Conservation (phyloP, 108 stramenopile species). For the Fragilariopsis cylindrus region DNA sequence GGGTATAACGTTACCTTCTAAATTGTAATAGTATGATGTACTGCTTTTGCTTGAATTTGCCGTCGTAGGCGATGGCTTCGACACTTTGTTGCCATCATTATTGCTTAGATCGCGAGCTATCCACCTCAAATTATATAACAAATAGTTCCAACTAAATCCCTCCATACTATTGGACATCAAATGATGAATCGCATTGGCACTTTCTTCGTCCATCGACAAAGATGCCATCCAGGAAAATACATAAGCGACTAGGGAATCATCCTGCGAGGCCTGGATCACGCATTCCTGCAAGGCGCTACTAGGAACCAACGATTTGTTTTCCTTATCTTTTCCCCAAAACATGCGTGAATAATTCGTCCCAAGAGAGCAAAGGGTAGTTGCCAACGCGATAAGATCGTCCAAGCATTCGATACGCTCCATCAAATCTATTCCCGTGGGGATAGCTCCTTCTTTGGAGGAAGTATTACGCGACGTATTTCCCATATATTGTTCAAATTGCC, state of each 20-base stretch:
- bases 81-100: slow-evolving; percentile 14
- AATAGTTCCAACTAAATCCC: slow-evolving; percentile 3
- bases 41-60: slow-evolving; percentile 13
- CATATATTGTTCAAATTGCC: slow-evolving; percentile 59
- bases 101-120: slow-evolving; percentile 68
- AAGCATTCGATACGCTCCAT: slow-evolving; percentile 80
- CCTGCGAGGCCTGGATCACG: slow-evolving; percentile 46
- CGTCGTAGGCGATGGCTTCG: slow-evolving; percentile 23
- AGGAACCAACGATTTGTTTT: slow-evolving; percentile 32
- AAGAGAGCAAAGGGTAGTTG: slow-evolving; percentile 53
- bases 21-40: slow-evolving; percentile 79
- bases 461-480: slow-evolving; percentile 24
- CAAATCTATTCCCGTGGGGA: slow-evolving; percentile 66
- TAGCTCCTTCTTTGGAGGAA: slow-evolving; percentile 23
- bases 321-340: slow-evolving; percentile 62
- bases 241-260: slow-evolving; percentile 50
- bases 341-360: slow-evolving; percentile 51
- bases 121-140: slow-evolving; percentile 53
- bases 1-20: slow-evolving; percentile 33
- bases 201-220: slow-evolving; percentile 44
- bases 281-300: slow-evolving; percentile 56
- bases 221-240: slow-evolving; percentile 75
- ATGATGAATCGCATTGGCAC: slow-evolving; percentile 53
- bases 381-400: slow-evolving; percentile 82
- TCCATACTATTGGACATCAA: slow-evolving; percentile 32